phyloP scores from a whole-genome alignment of 192 early-diverging fungal species.

The Glomus cerebriforme region DNA sequence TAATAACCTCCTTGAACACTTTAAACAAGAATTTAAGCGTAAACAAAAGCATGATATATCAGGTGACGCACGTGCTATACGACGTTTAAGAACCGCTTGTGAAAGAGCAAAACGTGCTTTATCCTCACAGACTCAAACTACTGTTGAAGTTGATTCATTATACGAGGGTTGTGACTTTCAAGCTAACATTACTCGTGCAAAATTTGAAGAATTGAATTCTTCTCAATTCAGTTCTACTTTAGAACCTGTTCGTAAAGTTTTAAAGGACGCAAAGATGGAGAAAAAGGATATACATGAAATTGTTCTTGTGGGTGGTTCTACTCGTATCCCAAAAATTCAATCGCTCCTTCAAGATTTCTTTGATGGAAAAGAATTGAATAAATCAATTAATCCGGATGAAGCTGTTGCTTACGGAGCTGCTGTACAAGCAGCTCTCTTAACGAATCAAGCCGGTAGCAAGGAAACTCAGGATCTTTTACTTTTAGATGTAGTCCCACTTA shows the following conservation, averaged over 20 bases:
- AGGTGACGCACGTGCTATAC: slow-evolving; percentile 83
- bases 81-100: slow-evolving; percentile 85
- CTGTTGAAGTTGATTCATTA: slow-evolving; percentile 89
- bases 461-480: slow-evolving; percentile 75
- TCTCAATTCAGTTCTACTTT: slow-evolving; percentile 88
- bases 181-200: slow-evolving; percentile 90
- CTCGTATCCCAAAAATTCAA: slow-evolving; percentile 93
- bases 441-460: slow-evolving; percentile 60
- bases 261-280: slow-evolving; percentile 80
- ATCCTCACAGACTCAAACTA: slow-evolving; percentile 83
- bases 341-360: slow-evolving; percentile 76
- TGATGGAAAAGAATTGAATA: slow-evolving; percentile 77
- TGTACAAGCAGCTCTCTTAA: slow-evolving; percentile 83
- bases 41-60: slow-evolving; percentile 77
- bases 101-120: slow-evolving; percentile 96
- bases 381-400: slow-evolving; percentile 96
- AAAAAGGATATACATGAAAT: slow-evolving; percentile 80
- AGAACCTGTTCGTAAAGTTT: slow-evolving; percentile 86
- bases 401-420: slow-evolving; percentile 93
- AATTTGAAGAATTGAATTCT: slow-evolving; percentile 94
- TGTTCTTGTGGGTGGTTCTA: slow-evolving; percentile 87
- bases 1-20: slow-evolving; percentile 86
- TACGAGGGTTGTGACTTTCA: slow-evolving; percentile 83
- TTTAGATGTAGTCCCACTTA: slow-evolving; percentile 82
- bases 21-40: slow-evolving; percentile 89